Conservation (phyloP, 805 yeast genomes). For the Starmerella vaccinii region DNA sequence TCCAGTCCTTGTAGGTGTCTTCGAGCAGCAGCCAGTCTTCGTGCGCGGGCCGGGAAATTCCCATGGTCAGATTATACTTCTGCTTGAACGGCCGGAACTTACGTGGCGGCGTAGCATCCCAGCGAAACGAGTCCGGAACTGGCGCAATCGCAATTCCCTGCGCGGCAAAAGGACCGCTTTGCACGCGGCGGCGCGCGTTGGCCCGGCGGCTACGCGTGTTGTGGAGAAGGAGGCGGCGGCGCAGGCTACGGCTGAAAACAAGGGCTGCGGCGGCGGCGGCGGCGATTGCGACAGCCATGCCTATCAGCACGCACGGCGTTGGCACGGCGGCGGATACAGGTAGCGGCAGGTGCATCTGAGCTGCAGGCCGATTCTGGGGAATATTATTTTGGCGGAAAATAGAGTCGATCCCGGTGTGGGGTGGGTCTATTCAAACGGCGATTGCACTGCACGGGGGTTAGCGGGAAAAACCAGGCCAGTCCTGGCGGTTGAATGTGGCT, state of each 20-base stretch:
- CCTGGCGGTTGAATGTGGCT: too few relatives aligned
- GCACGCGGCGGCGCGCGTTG: neutral
- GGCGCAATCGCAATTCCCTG: neutral
- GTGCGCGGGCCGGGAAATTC: constrained; percentile 39
- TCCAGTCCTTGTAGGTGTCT: constrained; percentile 42
- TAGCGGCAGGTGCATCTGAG: neutral
- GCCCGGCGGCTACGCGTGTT: too few relatives aligned
- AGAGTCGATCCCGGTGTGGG: too few relatives aligned
- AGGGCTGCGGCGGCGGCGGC: too few relatives aligned
- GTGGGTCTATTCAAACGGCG: too few relatives aligned
- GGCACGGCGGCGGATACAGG: neutral
- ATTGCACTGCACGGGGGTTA: too few relatives aligned
- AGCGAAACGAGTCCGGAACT: constrained; percentile 4
- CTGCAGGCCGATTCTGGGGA: too few relatives aligned
- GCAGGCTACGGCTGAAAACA: neutral
- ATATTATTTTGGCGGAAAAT: too few relatives aligned
- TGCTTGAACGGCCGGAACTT: constrained; percentile 48
- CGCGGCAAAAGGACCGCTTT: neutral
- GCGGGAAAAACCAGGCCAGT: too few relatives aligned
- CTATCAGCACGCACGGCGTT: neutral
- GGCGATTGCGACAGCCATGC: neutral
- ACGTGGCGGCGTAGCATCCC: constrained; percentile 1
- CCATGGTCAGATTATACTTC: constrained; percentile 53
- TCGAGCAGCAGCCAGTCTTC: constrained; percentile 55
- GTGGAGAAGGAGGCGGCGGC: too few relatives aligned